These are phyloP conservation scores for Cylindrotheca closterium DNA, from an alignment of 108 stramenopile genomes.

Conservation along the genomic window DNA sequence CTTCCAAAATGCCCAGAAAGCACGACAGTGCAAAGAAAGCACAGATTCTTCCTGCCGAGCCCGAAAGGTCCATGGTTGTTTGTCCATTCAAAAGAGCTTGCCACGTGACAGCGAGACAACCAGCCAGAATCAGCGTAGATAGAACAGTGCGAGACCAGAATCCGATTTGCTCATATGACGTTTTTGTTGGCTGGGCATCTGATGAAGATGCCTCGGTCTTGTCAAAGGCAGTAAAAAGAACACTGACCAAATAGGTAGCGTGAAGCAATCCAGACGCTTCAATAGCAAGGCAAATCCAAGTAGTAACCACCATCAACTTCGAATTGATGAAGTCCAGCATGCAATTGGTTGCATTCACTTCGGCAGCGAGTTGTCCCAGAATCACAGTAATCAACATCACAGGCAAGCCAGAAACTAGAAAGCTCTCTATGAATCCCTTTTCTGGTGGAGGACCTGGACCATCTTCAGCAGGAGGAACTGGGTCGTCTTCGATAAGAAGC, in stretches of 20 bases:
- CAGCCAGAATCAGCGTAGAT: slow-evolving; percentile 38
- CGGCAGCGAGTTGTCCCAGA: slow-evolving; percentile 53
- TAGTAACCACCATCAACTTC: slow-evolving; percentile 49
- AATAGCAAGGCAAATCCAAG: slow-evolving; percentile 49
- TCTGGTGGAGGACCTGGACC: too few relatives aligned
- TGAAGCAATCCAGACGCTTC: slow-evolving; percentile 71
- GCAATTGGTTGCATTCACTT: slow-evolving; percentile 44
- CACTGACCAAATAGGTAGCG: slow-evolving; percentile 56
- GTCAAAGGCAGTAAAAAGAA: slow-evolving; percentile 36
- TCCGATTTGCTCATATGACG: slow-evolving; percentile 17
- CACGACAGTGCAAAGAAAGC: slow-evolving; percentile 38
- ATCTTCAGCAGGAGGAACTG: too few relatives aligned
- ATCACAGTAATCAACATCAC: slow-evolving; percentile 59
- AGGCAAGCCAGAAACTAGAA: slow-evolving; percentile 51
- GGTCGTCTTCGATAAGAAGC: too few relatives aligned
- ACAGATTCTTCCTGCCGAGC: slow-evolving; percentile 34
- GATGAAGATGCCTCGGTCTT: neutral
- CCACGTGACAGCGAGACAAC: slow-evolving; percentile 56
- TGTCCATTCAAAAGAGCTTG: slow-evolving; percentile 36
- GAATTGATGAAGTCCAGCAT: slow-evolving; percentile 85
- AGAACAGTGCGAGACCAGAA: slow-evolving; percentile 59
- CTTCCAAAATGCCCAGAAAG: slow-evolving; percentile 59
- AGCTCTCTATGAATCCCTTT: too few relatives aligned
- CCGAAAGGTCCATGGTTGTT: slow-evolving; percentile 42
- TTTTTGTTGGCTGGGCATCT: neutral